A percentile compares a stretch with the other conserved stretches of the same genome.
Conservation (phyloP, 495 filamentous ascomycete genomes). For the Letharia lupina region DNA sequence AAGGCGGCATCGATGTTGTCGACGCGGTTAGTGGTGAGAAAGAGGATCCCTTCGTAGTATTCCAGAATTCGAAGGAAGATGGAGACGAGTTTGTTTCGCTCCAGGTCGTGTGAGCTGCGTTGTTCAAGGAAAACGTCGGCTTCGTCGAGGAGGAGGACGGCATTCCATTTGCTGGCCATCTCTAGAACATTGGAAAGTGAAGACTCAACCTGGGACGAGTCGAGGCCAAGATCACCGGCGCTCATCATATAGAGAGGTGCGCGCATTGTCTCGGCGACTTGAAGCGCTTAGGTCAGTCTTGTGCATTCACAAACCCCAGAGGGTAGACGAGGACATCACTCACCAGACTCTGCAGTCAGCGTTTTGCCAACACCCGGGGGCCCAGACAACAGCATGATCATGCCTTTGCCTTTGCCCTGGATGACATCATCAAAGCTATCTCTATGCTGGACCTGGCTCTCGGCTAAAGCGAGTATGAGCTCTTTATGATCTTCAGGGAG, state of each 20-base stretch:
- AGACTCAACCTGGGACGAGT: constrained; percentile 19
- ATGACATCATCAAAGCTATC: constrained; percentile 46
- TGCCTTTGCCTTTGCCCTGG: constrained; percentile 36
- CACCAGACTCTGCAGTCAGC: constrained; percentile 32
- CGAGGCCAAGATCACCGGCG: constrained; percentile 22
- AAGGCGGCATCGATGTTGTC: constrained; percentile 38
- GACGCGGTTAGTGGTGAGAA: constrained; percentile 36
- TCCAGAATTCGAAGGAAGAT: constrained; percentile 33
- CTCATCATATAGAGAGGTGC: constrained; percentile 22
- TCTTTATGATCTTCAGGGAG: constrained; percentile 38
- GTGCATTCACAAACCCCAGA: neutral
- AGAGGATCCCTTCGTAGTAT: constrained; percentile 35
- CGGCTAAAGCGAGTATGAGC: constrained; percentile 44
- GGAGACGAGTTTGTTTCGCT: constrained; percentile 48
- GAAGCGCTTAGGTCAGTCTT: neutral
- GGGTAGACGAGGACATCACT: constrained; percentile 2
- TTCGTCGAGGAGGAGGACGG: constrained; percentile 51
- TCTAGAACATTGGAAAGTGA: constrained; percentile 24
- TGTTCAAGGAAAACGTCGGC: constrained; percentile 60
- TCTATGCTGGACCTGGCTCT: constrained; percentile 38
- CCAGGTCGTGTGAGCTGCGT: constrained; percentile 38
- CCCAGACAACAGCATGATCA: constrained; percentile 33
- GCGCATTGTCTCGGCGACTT: constrained; percentile 22
- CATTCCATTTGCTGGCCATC: constrained; percentile 27
- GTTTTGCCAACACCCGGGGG: constrained; percentile 40